Evolutionary conservation across 2,329 filamentous ascomycete genomes (phyloP), one percentile per base, ranked within the genome.

Genomic region (Cordyceps farinosa): DNA sequence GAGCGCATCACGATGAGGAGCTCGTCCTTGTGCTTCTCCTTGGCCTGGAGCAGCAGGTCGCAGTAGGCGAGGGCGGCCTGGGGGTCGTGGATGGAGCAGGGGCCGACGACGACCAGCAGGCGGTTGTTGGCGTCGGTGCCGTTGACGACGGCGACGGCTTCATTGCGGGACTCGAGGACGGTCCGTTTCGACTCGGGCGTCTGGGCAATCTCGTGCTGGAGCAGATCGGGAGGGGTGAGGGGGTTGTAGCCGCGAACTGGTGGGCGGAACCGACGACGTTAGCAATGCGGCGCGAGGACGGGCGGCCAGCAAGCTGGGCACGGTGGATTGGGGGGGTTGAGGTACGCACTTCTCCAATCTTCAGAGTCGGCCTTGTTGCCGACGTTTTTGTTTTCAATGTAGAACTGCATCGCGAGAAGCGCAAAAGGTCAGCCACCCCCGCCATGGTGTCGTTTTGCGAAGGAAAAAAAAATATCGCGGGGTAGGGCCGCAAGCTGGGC

Each of bases 21-120:
- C 74, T 98, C 93, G 70, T 87, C 82, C 66, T 88, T 87, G 66
- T 97, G 88, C 82, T 90, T 91, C 67, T 90, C 79, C 79, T 92
- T 90, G 57, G 96, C 82, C 72, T 86, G 82, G 69, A 96, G 76
- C 66, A 99, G 83, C 68, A 89, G 83, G 72, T 92, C 87, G 83
- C 92, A 96, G 87, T 99, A 99, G 85, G 64, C 89, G 87, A 66
- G 84, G 79, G 75, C 57, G 83, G 87, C 99, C 94, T 66, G 78
- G 9, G 95, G 95, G 78, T 99, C 95, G 81, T 99, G 95, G 74
- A 99, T 94, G 36, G 93, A 97, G 83, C 95, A 99, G 60, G 95
- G 95, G 2, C 95, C 95, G 73, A 96, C 90, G 72, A 99, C 88
- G 71, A 98, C 95, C 66, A 99, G 86, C 38, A 99, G 90, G 65